Conservation (phyloP, 192 early-diverging fungal species). For the Backusella luteola region DNA sequence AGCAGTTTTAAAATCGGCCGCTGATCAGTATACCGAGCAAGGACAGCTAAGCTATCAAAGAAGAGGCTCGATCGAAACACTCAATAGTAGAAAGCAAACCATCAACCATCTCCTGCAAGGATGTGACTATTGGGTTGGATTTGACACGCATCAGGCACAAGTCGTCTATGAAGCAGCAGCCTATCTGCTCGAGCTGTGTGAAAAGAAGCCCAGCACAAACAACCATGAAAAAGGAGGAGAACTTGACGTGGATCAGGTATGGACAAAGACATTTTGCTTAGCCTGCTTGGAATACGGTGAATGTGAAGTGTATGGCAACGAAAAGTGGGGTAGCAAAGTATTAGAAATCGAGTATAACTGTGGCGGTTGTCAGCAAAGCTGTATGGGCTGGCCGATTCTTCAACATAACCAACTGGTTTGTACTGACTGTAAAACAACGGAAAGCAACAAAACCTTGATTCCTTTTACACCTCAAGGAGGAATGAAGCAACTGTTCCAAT, state of each 20-base stretch:
- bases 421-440: neutral
- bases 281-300: constrained; percentile 15
- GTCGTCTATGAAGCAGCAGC: neutral
- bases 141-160: constrained; percentile 9
- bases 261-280: neutral
- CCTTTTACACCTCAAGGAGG: neutral
- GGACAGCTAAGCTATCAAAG: neutral
- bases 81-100: neutral
- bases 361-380: neutral
- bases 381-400: constrained; percentile 2
- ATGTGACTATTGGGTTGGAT: constrained; percentile 5
- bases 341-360: neutral
- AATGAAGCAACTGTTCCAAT: constrained; percentile 3
- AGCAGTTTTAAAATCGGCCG: neutral
- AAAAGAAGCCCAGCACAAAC: neutral
- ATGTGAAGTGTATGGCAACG: neutral
- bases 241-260: neutral
- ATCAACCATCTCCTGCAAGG: neutral
- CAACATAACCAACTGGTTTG: neutral
- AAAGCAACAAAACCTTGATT: neutral
- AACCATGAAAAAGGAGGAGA: neutral
- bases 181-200: neutral
- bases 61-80: neutral
- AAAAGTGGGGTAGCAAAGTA: neutral
- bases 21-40: constrained; percentile 1